These are phyloP conservation scores for Pythium sp. DNA, from an alignment of 352 stramenopile genomes.

Conservation along the genomic window DNA sequence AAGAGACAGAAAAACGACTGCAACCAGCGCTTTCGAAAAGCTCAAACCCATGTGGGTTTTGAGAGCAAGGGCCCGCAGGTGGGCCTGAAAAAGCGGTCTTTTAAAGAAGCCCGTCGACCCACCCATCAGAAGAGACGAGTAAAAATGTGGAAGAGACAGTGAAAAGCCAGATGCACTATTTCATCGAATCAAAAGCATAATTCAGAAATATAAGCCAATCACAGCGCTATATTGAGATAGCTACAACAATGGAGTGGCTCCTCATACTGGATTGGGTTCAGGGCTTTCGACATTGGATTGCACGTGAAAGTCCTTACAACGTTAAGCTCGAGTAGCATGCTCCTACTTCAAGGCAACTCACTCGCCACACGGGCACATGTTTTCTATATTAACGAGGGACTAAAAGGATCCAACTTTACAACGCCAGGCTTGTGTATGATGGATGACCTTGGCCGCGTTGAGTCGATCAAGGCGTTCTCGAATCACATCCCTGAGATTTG, in stretches of 20 bases:
- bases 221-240: not conserved
- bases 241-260: not conserved
- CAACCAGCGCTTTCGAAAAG: not conserved
- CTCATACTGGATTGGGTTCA: not conserved
- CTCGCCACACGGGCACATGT: not conserved
- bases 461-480: not conserved
- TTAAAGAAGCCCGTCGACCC: not conserved
- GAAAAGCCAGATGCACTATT: not conserved
- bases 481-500: not conserved
- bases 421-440: too few species aligned
- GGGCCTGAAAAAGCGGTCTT: not conserved
- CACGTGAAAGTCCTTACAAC: not conserved
- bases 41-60: not conserved
- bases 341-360: not conserved
- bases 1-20: not conserved
- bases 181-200: not conserved
- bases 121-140: not conserved
- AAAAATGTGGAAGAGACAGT: not conserved
- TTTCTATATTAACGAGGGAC: too few species aligned
- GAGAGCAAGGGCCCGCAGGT: too few species aligned
- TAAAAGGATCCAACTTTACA: too few species aligned
- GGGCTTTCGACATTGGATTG: too few species aligned
- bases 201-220: not conserved
- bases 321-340: not conserved
- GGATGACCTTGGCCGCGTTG: not conserved